Conservation (phyloP, 2,329 filamentous ascomycete species). For the Sclerotiophoma versabilis region DNA sequence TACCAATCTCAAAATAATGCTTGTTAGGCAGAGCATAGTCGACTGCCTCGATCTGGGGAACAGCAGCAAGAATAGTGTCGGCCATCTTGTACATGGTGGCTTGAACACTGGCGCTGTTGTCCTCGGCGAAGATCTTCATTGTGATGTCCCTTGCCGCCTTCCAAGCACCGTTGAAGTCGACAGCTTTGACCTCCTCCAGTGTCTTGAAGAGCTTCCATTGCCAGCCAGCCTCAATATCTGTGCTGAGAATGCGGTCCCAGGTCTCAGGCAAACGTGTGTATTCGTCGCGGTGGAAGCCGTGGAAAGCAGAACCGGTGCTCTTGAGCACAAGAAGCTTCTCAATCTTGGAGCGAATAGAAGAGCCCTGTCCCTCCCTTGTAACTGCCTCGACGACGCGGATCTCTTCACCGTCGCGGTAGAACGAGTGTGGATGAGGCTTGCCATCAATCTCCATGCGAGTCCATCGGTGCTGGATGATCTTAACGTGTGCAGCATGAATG, state of each 20-base stretch:
- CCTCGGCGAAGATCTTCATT: constrained; percentile 88
- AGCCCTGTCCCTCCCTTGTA: constrained; percentile 69
- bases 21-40: constrained; percentile 93
- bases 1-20: constrained; percentile 96
- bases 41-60: constrained; percentile 74
- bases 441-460: constrained; percentile 86
- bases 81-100: constrained; percentile 99
- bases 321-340: constrained; percentile 88
- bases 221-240: constrained; percentile 88
- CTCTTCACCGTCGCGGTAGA: constrained; percentile 88
- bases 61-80: constrained; percentile 79
- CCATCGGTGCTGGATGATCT: constrained; percentile 87
- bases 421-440: constrained; percentile 92
- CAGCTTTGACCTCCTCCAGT: constrained; percentile 70
- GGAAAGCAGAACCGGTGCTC: constrained; percentile 95
- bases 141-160: constrained; percentile 80
- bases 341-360: constrained; percentile 79
- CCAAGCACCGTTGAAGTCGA: constrained; percentile 81
- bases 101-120: constrained; percentile 92
- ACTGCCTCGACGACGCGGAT: constrained; percentile 83
- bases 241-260: constrained; percentile 94
- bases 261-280: constrained; percentile 90
- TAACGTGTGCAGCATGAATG: constrained; percentile 84
- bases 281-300: constrained; percentile 91
- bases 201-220: constrained; percentile 76